Conservation (phyloP, 805 yeast genomes). For the Torulaspora delbrueckii region DNA sequence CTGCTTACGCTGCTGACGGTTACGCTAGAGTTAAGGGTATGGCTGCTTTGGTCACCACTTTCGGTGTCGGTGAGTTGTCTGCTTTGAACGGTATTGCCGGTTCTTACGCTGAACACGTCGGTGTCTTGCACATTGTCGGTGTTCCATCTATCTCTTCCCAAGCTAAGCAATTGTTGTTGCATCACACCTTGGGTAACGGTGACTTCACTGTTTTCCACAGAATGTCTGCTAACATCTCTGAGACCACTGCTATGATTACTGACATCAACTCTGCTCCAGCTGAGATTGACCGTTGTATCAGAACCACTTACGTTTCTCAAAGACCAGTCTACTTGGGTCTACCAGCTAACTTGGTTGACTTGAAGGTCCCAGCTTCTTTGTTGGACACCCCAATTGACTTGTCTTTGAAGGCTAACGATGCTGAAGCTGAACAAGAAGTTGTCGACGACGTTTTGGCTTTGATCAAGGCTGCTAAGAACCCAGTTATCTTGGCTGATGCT, state of each 20-base stretch:
- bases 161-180: slow-evolving; percentile 65
- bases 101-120: slow-evolving; percentile 84
- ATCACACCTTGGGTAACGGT: slow-evolving; percentile 82
- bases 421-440: slow-evolving; percentile 60
- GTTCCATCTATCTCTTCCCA: slow-evolving; percentile 75
- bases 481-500: slow-evolving; percentile 78
- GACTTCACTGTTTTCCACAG: slow-evolving; percentile 73
- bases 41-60: slow-evolving; percentile 72
- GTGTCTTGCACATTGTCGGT: slow-evolving; percentile 79
- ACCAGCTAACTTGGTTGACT: slow-evolving; percentile 76
- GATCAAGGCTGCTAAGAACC: slow-evolving; percentile 57
- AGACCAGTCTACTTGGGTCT: slow-evolving; percentile 80
- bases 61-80: slow-evolving; percentile 86
- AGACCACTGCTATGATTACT: slow-evolving; percentile 58
- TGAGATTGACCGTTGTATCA: slow-evolving; percentile 68
- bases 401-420: slow-evolving; percentile 51
- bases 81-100: slow-evolving; percentile 87
- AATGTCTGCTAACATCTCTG: slow-evolving; percentile 71
- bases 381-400: slow-evolving; percentile 64
- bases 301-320: slow-evolving; percentile 64
- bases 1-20: slow-evolving; percentile 81
- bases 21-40: slow-evolving; percentile 77
- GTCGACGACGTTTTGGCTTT: slow-evolving; percentile 47
- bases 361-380: slow-evolving; percentile 49
- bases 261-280: slow-evolving; percentile 62